These are phyloP conservation scores for Pichia sp. DNA, from an alignment of 1,139 yeast genomes.

Conservation along the genomic window DNA sequence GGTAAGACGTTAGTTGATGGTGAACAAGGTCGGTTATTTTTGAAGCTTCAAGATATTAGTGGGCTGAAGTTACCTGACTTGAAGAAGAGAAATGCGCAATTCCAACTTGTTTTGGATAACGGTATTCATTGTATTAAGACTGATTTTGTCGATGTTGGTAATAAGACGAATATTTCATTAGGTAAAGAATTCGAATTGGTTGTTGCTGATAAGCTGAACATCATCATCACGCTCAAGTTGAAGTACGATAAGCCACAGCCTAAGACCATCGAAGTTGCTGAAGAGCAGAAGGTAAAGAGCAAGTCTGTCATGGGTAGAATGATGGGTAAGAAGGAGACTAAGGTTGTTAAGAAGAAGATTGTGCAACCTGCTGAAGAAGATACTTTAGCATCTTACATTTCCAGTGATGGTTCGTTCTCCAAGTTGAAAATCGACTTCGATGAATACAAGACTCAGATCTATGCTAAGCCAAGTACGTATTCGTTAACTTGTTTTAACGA, in stretches of 20 bases:
- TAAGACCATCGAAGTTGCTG: constrained; percentile 56
- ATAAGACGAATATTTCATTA: constrained; percentile 40
- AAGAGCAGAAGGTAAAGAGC: constrained; percentile 49
- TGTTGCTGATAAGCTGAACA: constrained; percentile 62
- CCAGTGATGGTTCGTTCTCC: constrained; percentile 88
- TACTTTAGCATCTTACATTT: constrained; percentile 57
- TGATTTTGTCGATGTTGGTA: constrained; percentile 49
- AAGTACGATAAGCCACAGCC: constrained; percentile 54
- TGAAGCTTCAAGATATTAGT: constrained; percentile 59
- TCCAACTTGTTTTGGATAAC: constrained; percentile 77
- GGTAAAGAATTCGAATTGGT: constrained; percentile 86
- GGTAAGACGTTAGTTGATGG: constrained; percentile 28
- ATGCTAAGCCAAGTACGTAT: constrained; percentile 51
- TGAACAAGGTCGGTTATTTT: constrained; percentile 75
- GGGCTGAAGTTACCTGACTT: constrained; percentile 59
- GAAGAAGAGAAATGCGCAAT: constrained; percentile 54
- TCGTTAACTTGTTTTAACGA: constrained; percentile 72
- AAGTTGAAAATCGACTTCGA: constrained; percentile 66
- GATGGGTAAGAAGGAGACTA: constrained; percentile 48
- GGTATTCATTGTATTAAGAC: constrained; percentile 87
- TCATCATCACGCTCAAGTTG: constrained; percentile 73
- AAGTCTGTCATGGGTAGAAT: constrained; percentile 44
- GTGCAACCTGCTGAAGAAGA: constrained; percentile 50
- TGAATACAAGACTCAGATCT: constrained; percentile 54
- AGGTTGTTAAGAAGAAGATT: constrained; percentile 46